These are phyloP conservation scores for Pichia inconspicua DNA, from an alignment of 1,139 yeast genomes.

Conservation along the genomic window DNA sequence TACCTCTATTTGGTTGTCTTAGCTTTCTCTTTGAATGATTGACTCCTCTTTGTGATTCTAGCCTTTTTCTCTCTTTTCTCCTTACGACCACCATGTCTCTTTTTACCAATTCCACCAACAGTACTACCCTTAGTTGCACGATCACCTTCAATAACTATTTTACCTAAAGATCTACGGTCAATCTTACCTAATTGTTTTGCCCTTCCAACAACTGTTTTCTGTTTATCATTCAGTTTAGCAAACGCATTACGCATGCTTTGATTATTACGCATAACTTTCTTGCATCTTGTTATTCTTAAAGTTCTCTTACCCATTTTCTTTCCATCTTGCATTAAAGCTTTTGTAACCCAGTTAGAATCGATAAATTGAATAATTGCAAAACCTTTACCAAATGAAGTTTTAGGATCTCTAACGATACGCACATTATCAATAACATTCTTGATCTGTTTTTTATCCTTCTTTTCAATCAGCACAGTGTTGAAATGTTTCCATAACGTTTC, in stretches of 20 bases:
- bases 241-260: slow-evolving; percentile 20
- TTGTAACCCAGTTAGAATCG: slow-evolving; percentile 72
- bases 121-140: slow-evolving; percentile 65
- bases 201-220: slow-evolving; percentile 73
- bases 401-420: slow-evolving; percentile 82
- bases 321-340: slow-evolving; percentile 72
- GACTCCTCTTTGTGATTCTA: slow-evolving; percentile 59
- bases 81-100: slow-evolving; percentile 27
- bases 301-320: slow-evolving; percentile 58
- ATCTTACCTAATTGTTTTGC: slow-evolving; percentile 74
- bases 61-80: slow-evolving; percentile 25
- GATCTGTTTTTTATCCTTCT: slow-evolving; percentile 39
- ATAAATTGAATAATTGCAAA: slow-evolving; percentile 92
- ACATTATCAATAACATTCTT: slow-evolving; percentile 56
- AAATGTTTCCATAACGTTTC: slow-evolving; percentile 86
- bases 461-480: slow-evolving; percentile 29
- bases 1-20: neutral
- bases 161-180: slow-evolving; percentile 62
- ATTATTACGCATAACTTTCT: slow-evolving; percentile 33
- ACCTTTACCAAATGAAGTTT: slow-evolving; percentile 94
- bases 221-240: slow-evolving; percentile 44
- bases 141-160: slow-evolving; percentile 58
- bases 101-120: slow-evolving; percentile 52
- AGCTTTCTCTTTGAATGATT: slow-evolving; percentile 41
- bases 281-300: slow-evolving; percentile 75